Evolutionary conservation across 2,329 filamentous ascomycete species (phyloP).

Genomic region (Talaromyces piceae): DNA sequence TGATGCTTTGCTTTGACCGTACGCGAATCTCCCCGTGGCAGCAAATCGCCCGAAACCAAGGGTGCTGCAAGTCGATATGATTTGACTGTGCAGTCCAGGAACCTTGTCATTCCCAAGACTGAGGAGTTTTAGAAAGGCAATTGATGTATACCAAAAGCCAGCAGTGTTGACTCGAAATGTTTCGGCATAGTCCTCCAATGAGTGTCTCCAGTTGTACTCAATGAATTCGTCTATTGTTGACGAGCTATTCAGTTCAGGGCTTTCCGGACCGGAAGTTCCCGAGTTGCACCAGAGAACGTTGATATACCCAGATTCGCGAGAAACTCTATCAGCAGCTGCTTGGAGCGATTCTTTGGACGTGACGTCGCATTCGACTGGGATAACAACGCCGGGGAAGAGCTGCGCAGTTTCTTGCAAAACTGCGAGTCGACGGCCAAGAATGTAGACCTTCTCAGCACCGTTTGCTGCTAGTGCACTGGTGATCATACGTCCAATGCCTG

Average conservation of each 20-base stretch:
- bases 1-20: constrained; percentile 18
- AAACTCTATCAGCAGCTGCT: constrained; percentile 35
- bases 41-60: constrained; percentile 18
- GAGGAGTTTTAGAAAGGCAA: constrained; percentile 28
- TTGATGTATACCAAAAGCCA: constrained; percentile 24
- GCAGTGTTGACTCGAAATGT: constrained; percentile 24
- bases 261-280: constrained; percentile 38
- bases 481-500: constrained; percentile 36
- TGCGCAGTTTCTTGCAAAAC: constrained; percentile 25
- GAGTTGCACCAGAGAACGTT: constrained; percentile 47
- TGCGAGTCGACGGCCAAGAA: constrained; percentile 42
- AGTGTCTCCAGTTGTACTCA: constrained; percentile 22
- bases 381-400: constrained; percentile 26
- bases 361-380: constrained; percentile 38
- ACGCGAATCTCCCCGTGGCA: constrained; percentile 12
- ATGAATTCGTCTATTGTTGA: constrained; percentile 21
- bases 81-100: constrained; percentile 11
- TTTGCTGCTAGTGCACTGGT: constrained; percentile 38
- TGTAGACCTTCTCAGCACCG: constrained; percentile 47
- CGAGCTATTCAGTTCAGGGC: constrained; percentile 26
- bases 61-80: constrained; percentile 19
- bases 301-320: constrained; percentile 38
- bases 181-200: constrained; percentile 20
- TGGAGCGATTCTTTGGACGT: constrained; percentile 35
- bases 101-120: constrained; percentile 22